A percentile compares a stretch with the other conserved stretches of the same genome.
Conservation (phyloP, 179 eudicot genomes). For the Silene vulgaris region DNA sequence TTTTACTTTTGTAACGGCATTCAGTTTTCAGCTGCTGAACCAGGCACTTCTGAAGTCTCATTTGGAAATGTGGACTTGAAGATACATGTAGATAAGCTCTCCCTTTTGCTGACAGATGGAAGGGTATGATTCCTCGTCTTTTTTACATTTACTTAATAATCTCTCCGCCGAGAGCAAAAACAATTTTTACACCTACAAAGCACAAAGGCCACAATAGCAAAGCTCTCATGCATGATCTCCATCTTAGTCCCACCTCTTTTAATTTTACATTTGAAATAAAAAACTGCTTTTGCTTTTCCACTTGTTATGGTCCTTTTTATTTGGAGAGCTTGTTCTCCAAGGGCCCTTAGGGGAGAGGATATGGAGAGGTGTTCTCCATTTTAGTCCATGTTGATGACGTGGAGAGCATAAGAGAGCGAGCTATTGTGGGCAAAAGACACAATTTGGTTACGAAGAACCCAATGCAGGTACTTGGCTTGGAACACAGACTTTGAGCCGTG, state of each 20-base stretch:
- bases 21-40: constrained; percentile 40
- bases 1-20: constrained; percentile 52
- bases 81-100: constrained; percentile 51
- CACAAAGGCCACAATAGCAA: background rate
- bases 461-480: background rate
- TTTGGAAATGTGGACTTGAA: constrained; percentile 38
- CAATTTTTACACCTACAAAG: background rate
- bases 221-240: background rate
- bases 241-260: background rate
- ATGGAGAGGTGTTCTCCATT: background rate
- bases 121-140: constrained; percentile 47
- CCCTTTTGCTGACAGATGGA: constrained; percentile 77
- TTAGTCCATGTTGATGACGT: background rate
- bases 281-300: background rate
- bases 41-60: constrained; percentile 32
- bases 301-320: background rate
- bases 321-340: background rate
- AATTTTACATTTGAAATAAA: background rate
- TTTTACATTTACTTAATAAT: constrained; percentile 1
- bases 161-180: background rate
- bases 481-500: background rate
- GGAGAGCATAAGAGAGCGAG: background rate
- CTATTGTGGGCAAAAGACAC: background rate
- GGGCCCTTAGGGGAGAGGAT: background rate
- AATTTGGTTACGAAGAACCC: background rate